Percentiles rank a stretch among this genome's conserved stretches.
Evolutionary conservation across 164 flowering plant genomes (phyloP).

Genomic region (Pachysandra terminalis): DNA sequence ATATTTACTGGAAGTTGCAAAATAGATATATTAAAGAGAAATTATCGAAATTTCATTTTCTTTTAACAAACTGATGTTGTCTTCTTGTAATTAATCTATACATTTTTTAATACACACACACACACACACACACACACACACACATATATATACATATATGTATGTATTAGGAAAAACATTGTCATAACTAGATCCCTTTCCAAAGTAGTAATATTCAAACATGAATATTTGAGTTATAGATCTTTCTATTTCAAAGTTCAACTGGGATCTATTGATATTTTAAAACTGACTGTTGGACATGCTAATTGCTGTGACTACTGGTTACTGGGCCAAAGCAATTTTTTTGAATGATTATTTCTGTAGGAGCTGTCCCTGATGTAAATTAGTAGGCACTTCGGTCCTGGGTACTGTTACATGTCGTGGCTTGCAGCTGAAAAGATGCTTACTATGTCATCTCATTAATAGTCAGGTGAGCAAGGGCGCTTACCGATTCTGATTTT

Average conservation of each 20-base stretch:
- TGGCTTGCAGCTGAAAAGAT: not conserved
- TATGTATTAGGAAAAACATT: no score
- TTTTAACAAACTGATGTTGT: not conserved
- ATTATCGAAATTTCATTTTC: not conserved
- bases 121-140: no score
- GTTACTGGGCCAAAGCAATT: not conserved
- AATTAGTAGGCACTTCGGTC: not conserved
- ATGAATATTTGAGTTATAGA: not conserved
- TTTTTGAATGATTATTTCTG: not conserved
- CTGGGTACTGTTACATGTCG: not conserved
- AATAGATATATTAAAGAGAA: no score
- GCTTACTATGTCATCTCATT: conserved; percentile 7
- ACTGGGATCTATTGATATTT: not conserved
- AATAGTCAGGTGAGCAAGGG: conserved; percentile 85
- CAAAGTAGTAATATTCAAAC: no score
- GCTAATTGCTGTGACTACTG: not conserved
- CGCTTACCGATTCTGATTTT: conserved; percentile 76
- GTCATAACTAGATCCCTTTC: not conserved
- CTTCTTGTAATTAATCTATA: not conserved
- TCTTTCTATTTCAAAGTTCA: not conserved
- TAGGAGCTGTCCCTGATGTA: not conserved
- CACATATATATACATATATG: no score
- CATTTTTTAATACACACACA: no score
- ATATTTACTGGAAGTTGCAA: not conserved
- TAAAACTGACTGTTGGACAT: not conserved